Base-by-base conservation (phyloP, 441 rosid genomes). In the Isatis lusitanica region DNA sequence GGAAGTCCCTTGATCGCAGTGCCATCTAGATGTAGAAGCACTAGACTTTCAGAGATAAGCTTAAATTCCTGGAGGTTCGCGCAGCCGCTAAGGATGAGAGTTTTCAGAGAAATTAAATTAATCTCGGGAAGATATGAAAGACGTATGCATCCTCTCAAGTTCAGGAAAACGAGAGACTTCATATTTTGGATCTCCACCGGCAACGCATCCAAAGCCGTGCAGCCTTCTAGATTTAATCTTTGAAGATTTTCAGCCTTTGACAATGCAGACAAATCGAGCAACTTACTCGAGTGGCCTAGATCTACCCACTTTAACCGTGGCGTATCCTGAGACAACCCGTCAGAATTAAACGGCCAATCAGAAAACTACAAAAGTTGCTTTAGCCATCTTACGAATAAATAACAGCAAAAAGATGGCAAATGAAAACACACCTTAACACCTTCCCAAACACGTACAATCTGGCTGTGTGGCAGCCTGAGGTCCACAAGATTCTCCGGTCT, bases 391-490 rank as follows among this genome's bases (percentile, higher is more conserved):
- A 21, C 2, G 24, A 21, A 21, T 21, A 21, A 21, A 21, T 21
- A 21, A 21, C 24, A 21, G 24, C 24, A 21, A 21, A 21, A 21
- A 11, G 7, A 33, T 17, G 57, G 58, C 13, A 47, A 4, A 48
- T 0, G 17, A 65, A 31, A 12, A 52, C 48, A 53, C 6, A 66
- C 71, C 62, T 67, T 52, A 24, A 24, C 51, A 38, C 9, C 39
- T 9, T 39, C 5, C 71, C 62, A 67, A 3, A 67, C 11, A 51
- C 43, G 71, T 52, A 21, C 0, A 5, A 67, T 39, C 2, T 38
- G 13, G 51, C 71, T 53, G 50, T 67, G 53, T 2, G 61, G 71
- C 10, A 67, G 71, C 26, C 61, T 52, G 24, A 67, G 71, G 5
- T 67, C 61, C 24, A 67, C 48, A 52, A 67, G 71, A 51, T 52